A percentile compares a stretch with the other conserved stretches of the same genome.
These are phyloP conservation scores for Saturnispora dispora DNA, from an alignment of 805 yeast species.

Conservation along the genomic window DNA sequence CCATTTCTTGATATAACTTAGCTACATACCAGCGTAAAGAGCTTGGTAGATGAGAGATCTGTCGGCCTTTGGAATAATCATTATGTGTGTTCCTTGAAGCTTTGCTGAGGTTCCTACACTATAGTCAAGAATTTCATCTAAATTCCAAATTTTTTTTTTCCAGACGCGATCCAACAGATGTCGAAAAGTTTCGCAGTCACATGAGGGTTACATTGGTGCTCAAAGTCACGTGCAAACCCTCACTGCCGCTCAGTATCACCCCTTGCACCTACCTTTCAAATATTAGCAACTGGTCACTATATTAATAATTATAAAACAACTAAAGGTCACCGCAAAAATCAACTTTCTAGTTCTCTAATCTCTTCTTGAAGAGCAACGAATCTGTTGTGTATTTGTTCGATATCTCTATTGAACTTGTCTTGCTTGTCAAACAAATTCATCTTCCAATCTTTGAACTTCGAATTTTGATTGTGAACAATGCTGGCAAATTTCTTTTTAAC, in stretches of 20 bases:
- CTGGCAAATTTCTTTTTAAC: constrained; percentile 37
- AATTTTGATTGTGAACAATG: constrained; percentile 41
- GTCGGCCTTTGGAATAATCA: constrained; percentile 99
- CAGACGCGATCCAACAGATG: constrained; percentile 1
- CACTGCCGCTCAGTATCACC: neutral
- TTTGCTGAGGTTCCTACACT: constrained; percentile 6
- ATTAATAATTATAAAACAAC: no score
- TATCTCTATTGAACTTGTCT: constrained; percentile 43
- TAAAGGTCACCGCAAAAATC: no score
- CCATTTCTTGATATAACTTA: neutral
- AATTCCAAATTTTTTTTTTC: constrained; percentile 5
- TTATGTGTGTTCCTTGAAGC: constrained; percentile 31
- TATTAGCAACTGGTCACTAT: neutral
- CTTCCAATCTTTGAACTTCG: constrained; percentile 55
- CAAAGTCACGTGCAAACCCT: constrained; percentile 8
- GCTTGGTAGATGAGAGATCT: constrained; percentile 98
- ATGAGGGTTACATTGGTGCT: neutral
- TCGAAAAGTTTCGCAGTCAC: constrained; percentile 7
- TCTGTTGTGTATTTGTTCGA: constrained; percentile 34
- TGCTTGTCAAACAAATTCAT: constrained; percentile 46
- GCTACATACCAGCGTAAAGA: constrained; percentile 94
- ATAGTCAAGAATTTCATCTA: neutral
- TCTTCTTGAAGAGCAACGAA: constrained; percentile 31
- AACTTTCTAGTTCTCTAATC: constrained; percentile 12
- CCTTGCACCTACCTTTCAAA: neutral